phyloP scores from a whole-genome alignment of 306 rosid species.

The Quercus cerris region DNA sequence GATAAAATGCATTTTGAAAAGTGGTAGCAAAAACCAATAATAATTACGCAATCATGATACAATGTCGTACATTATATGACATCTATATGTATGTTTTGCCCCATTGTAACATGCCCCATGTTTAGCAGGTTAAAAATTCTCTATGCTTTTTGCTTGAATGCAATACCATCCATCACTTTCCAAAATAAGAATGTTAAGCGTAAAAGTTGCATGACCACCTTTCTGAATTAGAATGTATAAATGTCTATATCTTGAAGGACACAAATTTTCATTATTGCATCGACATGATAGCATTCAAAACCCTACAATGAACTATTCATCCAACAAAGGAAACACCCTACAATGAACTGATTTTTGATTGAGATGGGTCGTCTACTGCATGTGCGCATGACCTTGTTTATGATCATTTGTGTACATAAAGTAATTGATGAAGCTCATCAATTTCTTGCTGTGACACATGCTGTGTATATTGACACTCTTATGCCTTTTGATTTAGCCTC shows the following conservation, averaged over 20 bases:
- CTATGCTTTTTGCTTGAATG: not conserved
- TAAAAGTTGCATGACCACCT: not conserved
- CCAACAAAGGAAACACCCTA: not conserved
- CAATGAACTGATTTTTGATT: not conserved
- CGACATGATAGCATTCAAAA: not conserved
- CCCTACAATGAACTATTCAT: not conserved
- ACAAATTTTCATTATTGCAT: not conserved
- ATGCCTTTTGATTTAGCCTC: no score
- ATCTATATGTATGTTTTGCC: not conserved
- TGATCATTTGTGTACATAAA: not conserved
- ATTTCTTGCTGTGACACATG: no score
- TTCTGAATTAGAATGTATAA: not conserved
- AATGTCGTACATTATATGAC: constrained; percentile 5
- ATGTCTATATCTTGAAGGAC: not conserved
- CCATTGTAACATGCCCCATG: constrained; percentile 14
- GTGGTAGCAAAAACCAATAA: not conserved
- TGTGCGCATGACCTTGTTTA: not conserved
- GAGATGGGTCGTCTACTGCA: not conserved
- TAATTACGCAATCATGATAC: not conserved
- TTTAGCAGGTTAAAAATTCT: not conserved
- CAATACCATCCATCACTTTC: constrained; percentile 1
- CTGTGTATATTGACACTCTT: no score
- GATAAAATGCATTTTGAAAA: constrained; percentile 1
- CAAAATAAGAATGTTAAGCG: constrained; percentile 4
- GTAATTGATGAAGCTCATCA: not conserved